A percentile compares a stretch with the other conserved stretches of the same genome.
These are phyloP conservation scores for Physcomitrellopsis africana DNA, from an alignment of 225 moss, liverwort and hornwort genomes.

Conservation along the genomic window DNA sequence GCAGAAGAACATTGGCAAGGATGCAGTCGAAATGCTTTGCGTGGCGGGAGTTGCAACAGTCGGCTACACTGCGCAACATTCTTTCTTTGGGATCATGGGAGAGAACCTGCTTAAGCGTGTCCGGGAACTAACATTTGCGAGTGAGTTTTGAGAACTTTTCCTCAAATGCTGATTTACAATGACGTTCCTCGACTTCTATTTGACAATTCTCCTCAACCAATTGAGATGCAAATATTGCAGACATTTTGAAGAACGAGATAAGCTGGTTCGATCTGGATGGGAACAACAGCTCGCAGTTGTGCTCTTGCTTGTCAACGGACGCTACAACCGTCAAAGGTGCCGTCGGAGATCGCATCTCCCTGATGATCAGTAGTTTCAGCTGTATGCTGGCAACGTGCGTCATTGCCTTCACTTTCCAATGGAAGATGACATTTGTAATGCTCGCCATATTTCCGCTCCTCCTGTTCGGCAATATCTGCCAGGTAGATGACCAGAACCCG, in stretches of 20 bases:
- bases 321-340: slow-evolving; percentile 60
- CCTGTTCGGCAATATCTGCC: slow-evolving; percentile 18
- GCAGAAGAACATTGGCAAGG: slow-evolving; percentile 36
- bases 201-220: too few relatives aligned
- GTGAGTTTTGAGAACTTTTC: slow-evolving; percentile 34
- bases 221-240: slow-evolving; percentile 17
- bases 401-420: slow-evolving; percentile 41
- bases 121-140: slow-evolving; percentile 50
- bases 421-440: slow-evolving; percentile 51
- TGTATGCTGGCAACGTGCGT: slow-evolving; percentile 35
- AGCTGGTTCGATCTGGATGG: slow-evolving; percentile 63
- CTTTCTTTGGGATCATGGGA: slow-evolving; percentile 55
- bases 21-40: slow-evolving; percentile 2
- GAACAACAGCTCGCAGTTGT: slow-evolving; percentile 60
- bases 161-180: too few relatives aligned
- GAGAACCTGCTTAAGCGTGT: slow-evolving; percentile 61
- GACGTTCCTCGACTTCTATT: too few relatives aligned
- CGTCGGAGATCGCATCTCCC: slow-evolving; percentile 56
- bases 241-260: slow-evolving; percentile 49
- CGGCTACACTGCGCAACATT: slow-evolving; percentile 44
- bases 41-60: slow-evolving; percentile 22
- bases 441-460: slow-evolving; percentile 51
- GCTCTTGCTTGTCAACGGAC: slow-evolving; percentile 53
- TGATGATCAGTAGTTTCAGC: slow-evolving; percentile 42
- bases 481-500: too few relatives aligned